Conservation (phyloP, 352 stramenopile genomes). For the Pythium vanterpoolii region DNA sequence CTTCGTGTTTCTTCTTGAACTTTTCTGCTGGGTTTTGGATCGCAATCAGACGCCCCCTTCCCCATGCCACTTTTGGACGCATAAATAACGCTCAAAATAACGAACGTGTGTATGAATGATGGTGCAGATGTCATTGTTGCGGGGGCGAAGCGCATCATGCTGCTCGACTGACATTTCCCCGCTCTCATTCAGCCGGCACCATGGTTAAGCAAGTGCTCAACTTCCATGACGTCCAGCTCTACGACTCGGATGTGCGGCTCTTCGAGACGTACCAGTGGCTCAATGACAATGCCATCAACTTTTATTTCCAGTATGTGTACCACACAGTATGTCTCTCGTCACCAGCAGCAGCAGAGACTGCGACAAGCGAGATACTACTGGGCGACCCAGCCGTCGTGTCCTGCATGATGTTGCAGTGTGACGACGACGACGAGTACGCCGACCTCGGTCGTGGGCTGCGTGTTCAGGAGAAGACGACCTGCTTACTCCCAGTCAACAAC, state of each 20-base stretch:
- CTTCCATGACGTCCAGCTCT: conserved; percentile 82
- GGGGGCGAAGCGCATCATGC: conserved; percentile 1
- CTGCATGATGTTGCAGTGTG: conserved; percentile 79
- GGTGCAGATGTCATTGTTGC: neutral
- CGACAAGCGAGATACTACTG: conserved; percentile 43
- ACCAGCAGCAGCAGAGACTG: neutral
- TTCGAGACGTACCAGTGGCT: conserved; percentile 63
- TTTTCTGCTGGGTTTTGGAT: conserved; percentile 24
- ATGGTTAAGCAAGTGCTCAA: conserved; percentile 59
- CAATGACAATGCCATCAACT: conserved; percentile 84
- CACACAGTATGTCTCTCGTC: conserved; percentile 31
- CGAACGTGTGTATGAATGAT: conserved; percentile 20
- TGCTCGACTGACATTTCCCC: neutral
- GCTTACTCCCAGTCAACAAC: conserved; percentile 69
- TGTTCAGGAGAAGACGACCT: conserved; percentile 38
- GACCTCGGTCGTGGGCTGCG: conserved; percentile 51
- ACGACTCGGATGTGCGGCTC: conserved; percentile 73
- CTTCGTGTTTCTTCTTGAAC: conserved; percentile 11
- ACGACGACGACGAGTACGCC: conserved; percentile 73
- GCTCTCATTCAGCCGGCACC: neutral
- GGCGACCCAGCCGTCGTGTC: conserved; percentile 78
- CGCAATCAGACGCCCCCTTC: conserved; percentile 12
- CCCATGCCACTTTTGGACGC: neutral
- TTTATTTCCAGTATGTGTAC: conserved; percentile 73
- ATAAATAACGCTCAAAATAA: conserved; percentile 13